Evolutionary conservation across 1,139 yeast species (phyloP).

Genomic region (Pichia sp.): DNA sequence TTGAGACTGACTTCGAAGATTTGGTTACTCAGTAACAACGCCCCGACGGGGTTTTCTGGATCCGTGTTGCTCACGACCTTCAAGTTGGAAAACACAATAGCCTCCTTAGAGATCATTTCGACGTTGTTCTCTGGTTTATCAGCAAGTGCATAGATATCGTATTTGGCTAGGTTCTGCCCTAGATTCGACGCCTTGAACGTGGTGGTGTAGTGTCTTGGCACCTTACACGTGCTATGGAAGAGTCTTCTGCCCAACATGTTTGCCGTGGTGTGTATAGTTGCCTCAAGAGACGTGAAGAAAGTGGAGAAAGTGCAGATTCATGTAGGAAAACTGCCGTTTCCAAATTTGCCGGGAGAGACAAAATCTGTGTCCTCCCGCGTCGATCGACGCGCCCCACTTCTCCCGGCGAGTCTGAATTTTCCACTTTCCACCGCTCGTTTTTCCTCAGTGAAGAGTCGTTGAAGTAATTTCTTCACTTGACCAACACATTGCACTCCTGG

Average conservation of each 20-base stretch:
- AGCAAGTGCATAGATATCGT: slow-evolving; percentile 38
- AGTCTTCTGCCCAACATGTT: slow-evolving; percentile 8
- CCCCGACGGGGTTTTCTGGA: slow-evolving; percentile 43
- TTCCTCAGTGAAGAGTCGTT: no score
- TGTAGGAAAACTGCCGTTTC: no score
- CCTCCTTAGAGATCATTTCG: slow-evolving; percentile 44
- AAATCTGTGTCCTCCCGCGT: no score
- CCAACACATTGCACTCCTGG: no score
- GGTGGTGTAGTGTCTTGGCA: slow-evolving; percentile 24
- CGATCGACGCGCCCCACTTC: no score
- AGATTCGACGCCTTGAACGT: slow-evolving; percentile 33
- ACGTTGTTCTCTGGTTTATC: slow-evolving; percentile 41
- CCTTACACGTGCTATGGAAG: slow-evolving; percentile 12
- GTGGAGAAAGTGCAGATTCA: no score
- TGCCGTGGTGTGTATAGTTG: no score
- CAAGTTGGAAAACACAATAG: slow-evolving; percentile 47
- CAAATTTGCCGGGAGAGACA: no score
- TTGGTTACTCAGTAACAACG: slow-evolving; percentile 61
- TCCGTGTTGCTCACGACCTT: slow-evolving; percentile 40
- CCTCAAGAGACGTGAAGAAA: no score
- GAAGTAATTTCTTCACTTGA: background rate
- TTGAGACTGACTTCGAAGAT: slow-evolving; percentile 57
- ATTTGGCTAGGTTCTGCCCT: slow-evolving; percentile 35
- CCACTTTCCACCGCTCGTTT: no score
- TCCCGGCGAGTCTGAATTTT: no score